These are phyloP conservation scores for Flaveria sonorensis DNA, from an alignment of 129 eudicot genomes.

Conservation along the genomic window DNA sequence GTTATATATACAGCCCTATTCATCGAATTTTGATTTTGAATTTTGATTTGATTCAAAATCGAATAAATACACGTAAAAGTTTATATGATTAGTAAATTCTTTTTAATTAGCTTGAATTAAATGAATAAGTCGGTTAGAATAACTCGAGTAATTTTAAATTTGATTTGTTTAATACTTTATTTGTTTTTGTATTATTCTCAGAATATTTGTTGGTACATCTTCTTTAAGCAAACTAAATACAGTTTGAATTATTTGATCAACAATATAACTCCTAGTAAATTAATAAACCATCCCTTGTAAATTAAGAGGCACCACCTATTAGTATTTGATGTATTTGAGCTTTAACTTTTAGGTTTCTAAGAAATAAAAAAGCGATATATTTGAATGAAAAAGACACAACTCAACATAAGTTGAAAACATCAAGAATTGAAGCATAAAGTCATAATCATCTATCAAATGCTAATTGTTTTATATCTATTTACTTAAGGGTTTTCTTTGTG, in stretches of 20 bases:
- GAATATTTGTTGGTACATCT: not conserved
- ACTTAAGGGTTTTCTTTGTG: not conserved
- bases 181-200: no score
- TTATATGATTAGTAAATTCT: no score
- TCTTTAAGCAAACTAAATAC: not conserved
- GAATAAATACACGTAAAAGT: no score
- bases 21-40: no score
- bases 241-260: no score
- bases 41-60: no score
- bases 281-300: not conserved
- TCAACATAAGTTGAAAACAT: not conserved
- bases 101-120: no score
- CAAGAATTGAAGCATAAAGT: not conserved
- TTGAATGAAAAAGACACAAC: not conserved
- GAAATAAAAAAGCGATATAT: not conserved
- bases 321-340: not conserved
- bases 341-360: not conserved
- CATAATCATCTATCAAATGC: slow-evolving; percentile 8
- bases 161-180: no score
- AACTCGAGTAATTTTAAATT: no score
- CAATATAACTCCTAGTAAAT: not conserved
- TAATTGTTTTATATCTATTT: slow-evolving; percentile 3
- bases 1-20: no score
- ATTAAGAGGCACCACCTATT: not conserved
- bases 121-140: no score